Evolutionary conservation across 2,329 filamentous ascomycete species (phyloP).

Genomic region (Pseudogymnoascus sp.): DNA sequence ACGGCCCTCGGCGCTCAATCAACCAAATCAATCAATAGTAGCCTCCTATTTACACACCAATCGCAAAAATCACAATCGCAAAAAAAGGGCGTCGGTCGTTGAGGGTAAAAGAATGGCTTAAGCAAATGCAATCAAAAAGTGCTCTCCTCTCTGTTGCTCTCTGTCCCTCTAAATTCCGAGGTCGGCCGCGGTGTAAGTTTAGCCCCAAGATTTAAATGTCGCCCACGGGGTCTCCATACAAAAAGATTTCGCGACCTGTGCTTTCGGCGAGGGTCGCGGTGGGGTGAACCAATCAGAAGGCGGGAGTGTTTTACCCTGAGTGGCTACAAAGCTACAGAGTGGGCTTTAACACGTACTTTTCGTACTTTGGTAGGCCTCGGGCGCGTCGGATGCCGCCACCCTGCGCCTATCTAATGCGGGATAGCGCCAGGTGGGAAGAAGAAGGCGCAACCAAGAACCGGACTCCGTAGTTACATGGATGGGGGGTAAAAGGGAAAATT

Average conservation of each 20-base stretch:
- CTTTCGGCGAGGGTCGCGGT: background rate
- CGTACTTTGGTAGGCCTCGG: background rate
- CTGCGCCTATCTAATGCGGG: background rate
- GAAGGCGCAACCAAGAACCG: background rate
- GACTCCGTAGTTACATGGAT: background rate
- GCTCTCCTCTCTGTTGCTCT: background rate
- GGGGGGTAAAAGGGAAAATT: conserved; percentile 1
- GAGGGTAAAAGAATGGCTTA: background rate
- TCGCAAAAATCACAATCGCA: background rate
- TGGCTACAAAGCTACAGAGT: background rate
- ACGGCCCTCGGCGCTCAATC: background rate
- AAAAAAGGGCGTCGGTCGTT: background rate
- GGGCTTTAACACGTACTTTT: too few relatives aligned
- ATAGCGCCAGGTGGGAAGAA: background rate
- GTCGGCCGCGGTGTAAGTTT: background rate
- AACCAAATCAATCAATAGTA: background rate
- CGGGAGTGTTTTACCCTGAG: background rate
- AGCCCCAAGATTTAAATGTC: background rate
- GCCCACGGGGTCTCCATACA: background rate
- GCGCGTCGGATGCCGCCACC: conserved; percentile 4
- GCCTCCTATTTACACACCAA: background rate
- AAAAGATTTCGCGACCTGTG: conserved; percentile 4
- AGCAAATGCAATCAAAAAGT: background rate
- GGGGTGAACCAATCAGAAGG: background rate
- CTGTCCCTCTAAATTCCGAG: background rate